Evolutionary conservation across 1,139 yeast genomes (phyloP), one percentile per base, ranked within the genome.

Genomic region (Lodderomyces orthopsilosis): DNA sequence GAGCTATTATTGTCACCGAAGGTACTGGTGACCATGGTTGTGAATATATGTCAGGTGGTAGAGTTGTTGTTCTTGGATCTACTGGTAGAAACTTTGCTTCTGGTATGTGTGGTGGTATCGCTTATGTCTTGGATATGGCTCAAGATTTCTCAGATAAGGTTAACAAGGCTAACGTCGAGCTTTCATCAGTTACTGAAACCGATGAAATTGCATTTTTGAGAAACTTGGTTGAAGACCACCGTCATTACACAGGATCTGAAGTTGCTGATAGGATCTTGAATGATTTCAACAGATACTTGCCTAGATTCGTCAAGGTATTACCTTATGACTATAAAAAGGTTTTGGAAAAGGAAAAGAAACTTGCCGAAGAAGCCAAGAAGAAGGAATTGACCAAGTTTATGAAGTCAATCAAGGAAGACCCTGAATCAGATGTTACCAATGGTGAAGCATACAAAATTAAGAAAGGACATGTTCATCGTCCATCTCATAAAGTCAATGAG

Each of bases 51-150:
- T 90, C 98, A 58, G 98, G 98, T 65, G 98, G 98, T 64, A 83
- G 98, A 59, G 96, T 93, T 49, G 88, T 93, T 61, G 89, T 93
- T 43, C 78, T 93, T 55, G 96, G 98, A 41, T 70, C 83, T 45
- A 87, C 96, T 59, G 98, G 96, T 48, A 83, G 98, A 54, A 86
- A 90, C 73, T 93, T 93, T 65, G 98, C 97, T 37, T 96, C 98
- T 45, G 98, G 98, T 75, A 94, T 94, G 88, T 91, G 97, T 58
- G 98, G 98, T 68, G 98, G 98, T 81, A 93, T 93, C 65, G 96
- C 96, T 26, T 93, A 93, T 62, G 97, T 94, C 47, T 76, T 91
- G 58, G 96, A 91, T 58, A 87, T 93, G 77, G 97, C 94, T 43
- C 96, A 91, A 63, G 96, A 90, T 62, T 91, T 93, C 59, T 69